Evolutionary conservation across 208 protist species (phyloP), one percentile per base, ranked within the genome.

Genomic region (Leishmania major): DNA sequence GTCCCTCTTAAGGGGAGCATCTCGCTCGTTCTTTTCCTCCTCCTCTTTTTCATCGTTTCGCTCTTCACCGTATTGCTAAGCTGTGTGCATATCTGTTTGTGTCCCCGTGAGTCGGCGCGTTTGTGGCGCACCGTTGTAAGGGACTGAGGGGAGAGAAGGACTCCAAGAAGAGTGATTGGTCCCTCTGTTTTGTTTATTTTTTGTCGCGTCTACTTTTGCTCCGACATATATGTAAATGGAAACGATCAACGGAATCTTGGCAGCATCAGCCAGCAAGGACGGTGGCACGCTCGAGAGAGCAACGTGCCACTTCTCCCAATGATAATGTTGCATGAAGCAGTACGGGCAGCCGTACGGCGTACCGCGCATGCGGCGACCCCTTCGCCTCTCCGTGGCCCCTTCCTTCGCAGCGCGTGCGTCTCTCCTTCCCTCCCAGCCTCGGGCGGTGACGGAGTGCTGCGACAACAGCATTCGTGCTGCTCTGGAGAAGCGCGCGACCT

Each of bases 1-100:
- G 4, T 57, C 51, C n/a, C 51, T 62, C 31, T 40, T 25, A 45
- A 62, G 17, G 47, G 31, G 22, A n/a, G 51, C 5, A 35, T 37
- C 25, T 43, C 35, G 10, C 35, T 77, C 17, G n/a, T 77, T n/a
- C 53, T 5, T 62, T 59, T 4, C 22, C 13, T 37, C 47, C 43
- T 28, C 25, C 1, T 22, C 64, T 22, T 5, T 59, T 43, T 10
- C n/a, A 2, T 62, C 31, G 62, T 11, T 62, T 62, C 35, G 17
- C 51, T 59, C 35, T 31, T 77, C 51, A 55, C 73, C 25, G 47
- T 62, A 60, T 62, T 77, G 13, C 47, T 77, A 62, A 77, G 31
- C n/a, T 45, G 25, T 62, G 51, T 77, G 51, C 25, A 60, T 57
- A 43, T 77, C 51, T 64, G 19, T 28, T 10, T 77, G 49, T 43